Evolutionary conservation across 257 asterid species (phyloP).

Genomic region (Penstemon newberryi): DNA sequence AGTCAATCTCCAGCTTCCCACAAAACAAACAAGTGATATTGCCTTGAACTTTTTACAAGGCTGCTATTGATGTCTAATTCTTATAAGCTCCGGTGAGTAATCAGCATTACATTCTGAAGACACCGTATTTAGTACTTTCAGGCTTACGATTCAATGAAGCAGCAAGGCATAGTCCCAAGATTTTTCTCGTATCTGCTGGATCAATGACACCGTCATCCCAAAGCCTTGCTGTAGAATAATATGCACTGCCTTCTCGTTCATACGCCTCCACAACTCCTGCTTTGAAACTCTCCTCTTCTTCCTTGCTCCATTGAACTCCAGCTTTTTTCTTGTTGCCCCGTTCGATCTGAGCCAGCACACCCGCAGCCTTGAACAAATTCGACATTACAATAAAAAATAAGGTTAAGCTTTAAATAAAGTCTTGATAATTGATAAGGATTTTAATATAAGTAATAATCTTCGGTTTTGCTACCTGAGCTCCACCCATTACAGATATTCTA

Average conservation of each 20-base stretch:
- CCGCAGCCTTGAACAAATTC: conserved; percentile 75
- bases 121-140: conserved; percentile 73
- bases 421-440: not conserved
- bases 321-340: conserved; percentile 66
- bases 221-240: conserved; percentile 88
- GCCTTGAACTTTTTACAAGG: too few species aligned
- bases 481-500: conserved; percentile 97
- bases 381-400: not conserved
- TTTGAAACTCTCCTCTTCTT: conserved; percentile 82
- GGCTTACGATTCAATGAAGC: conserved; percentile 64
- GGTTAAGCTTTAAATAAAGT: not conserved
- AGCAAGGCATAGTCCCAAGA: conserved; percentile 73
- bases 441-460: not conserved
- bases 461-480: conserved; percentile 71
- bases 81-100: too few species aligned
- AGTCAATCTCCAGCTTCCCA: too few species aligned
- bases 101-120: conserved; percentile 75
- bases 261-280: conserved; percentile 74
- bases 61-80: too few species aligned
- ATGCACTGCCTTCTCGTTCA: conserved; percentile 84
- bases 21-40: too few species aligned
- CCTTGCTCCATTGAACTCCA: conserved; percentile 82
- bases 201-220: conserved; percentile 98
- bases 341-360: conserved; percentile 87
- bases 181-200: conserved; percentile 89